Evolutionary conservation across 768 basidiomycete genomes (phyloP), one percentile per base, ranked within the genome.

Genomic region (Tricholoma sp.): DNA sequence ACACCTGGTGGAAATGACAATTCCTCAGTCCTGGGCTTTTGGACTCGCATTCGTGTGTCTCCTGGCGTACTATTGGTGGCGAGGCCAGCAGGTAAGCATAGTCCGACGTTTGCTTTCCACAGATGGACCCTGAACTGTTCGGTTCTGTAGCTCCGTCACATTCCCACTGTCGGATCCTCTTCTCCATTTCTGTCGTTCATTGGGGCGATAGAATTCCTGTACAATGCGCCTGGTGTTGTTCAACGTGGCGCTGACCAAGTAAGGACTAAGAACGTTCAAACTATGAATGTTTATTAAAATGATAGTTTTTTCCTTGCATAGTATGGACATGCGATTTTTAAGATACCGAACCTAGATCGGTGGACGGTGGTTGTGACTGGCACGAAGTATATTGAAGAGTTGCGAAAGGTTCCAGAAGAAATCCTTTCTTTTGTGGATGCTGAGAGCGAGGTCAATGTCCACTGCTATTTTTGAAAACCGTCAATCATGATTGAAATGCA

Each of bases 331-430:
- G 41, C 51, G n/a, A 48, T 63, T 10, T 72, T 71, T 66, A 71
- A 66, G 52, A 29, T 70, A 2, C 61, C 68, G 12, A 54, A 52
- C 17, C n/a, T 59, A 3, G 31, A n/a, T 6, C 52, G 37, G n/a
- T 82, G 80, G 81, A 52, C 62, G 0, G 72, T 79, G 39, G 55
- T 83, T 13, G 60, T 77, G 6, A 61, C 64, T n/a, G 64, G 62
- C 10, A 63, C 62, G 0, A 59, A 68, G 45, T 64, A 68, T 12
- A 60, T 79, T 28, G 70, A 79, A 15, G 79, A 81, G 44, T 6
- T 79, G 12, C 66, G 68, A 15, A 73, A 63, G 42, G 71, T 73
- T 0, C 61, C 74, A 0, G 76, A 79, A n/a, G 64, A 75, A 28
- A 58, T 65, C 6, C 57, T 80, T 8, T 79, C 77, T 1, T 69